These are phyloP conservation scores for Neodidymelliopsis sp. DNA, from an alignment of 2,329 filamentous ascomycete species.

Conservation along the genomic window DNA sequence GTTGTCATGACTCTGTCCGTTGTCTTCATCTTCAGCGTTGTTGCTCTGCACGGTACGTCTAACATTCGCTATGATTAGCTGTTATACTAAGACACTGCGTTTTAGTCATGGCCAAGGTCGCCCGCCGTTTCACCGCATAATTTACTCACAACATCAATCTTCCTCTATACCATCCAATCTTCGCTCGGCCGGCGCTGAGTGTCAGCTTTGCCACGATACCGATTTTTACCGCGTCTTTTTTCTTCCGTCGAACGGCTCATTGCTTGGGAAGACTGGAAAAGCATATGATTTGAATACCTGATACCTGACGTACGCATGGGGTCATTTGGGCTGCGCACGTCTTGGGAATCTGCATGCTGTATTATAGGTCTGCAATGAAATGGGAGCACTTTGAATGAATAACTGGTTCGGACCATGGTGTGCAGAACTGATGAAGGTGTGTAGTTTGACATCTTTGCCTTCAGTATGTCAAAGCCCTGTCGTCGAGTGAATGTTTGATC, in stretches of 20 bases:
- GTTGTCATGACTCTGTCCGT: constrained; percentile 95
- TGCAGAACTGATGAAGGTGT: no score
- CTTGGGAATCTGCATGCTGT: constrained; percentile 37
- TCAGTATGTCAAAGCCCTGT: no score
- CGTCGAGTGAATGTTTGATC: no score
- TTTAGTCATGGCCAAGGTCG: constrained; percentile 92
- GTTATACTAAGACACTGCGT: constrained; percentile 25
- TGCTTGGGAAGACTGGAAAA: constrained; percentile 36
- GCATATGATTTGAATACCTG: constrained; percentile 26
- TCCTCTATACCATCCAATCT: constrained; percentile 16
- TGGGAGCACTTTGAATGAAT: constrained; percentile 23
- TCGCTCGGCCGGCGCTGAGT: constrained; percentile 8
- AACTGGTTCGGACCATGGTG: no score
- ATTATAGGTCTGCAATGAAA: constrained; percentile 43
- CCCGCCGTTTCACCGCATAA: constrained; percentile 78
- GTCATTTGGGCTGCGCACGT: constrained; percentile 22
- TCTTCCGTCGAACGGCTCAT: constrained; percentile 17
- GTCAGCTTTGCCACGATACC: constrained; percentile 4
- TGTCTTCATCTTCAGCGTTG: constrained; percentile 98
- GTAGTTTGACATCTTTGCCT: no score
- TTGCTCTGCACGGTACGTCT: constrained; percentile 89
- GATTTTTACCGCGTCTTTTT: constrained; percentile 15
- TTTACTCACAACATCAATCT: constrained; percentile 1
- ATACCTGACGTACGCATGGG: constrained; percentile 18
- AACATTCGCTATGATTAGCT: neutral